phyloP scores from a whole-genome alignment of 2,329 filamentous ascomycete genomes.

The Arthroderma sp. region DNA sequence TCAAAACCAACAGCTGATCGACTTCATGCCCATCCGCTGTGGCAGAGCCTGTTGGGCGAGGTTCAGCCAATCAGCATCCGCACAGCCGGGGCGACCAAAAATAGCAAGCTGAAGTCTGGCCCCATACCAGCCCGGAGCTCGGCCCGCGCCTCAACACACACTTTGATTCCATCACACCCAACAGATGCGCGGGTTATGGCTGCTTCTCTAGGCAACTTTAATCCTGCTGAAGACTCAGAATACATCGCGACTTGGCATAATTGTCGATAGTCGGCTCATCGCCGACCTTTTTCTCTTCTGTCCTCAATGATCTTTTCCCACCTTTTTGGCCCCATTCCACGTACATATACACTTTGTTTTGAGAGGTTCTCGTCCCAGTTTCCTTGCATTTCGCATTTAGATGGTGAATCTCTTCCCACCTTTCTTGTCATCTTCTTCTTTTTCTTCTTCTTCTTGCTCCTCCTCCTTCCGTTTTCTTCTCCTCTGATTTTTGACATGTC shows the following conservation, averaged over 20 bases:
- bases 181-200: no score
- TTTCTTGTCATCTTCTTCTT: background rate
- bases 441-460: background rate
- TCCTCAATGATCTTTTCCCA: constrained; percentile 1
- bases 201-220: no score
- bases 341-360: background rate
- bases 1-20: background rate
- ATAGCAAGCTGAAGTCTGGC: no score
- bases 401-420: background rate
- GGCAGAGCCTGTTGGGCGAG: no score
- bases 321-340: background rate
- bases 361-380: background rate
- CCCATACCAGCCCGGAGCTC: no score
- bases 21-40: background rate
- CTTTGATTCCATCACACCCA: background rate
- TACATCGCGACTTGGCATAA: no score
- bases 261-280: no score
- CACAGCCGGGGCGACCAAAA: no score
- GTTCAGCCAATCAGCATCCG: no score
- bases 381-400: background rate
- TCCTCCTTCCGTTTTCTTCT: background rate
- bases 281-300: background rate
- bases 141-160: background rate
- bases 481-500: no score
- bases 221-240: no score